Base-by-base conservation (phyloP, 2,329 filamentous ascomycete species). In the Ciborinia camelliae region DNA sequence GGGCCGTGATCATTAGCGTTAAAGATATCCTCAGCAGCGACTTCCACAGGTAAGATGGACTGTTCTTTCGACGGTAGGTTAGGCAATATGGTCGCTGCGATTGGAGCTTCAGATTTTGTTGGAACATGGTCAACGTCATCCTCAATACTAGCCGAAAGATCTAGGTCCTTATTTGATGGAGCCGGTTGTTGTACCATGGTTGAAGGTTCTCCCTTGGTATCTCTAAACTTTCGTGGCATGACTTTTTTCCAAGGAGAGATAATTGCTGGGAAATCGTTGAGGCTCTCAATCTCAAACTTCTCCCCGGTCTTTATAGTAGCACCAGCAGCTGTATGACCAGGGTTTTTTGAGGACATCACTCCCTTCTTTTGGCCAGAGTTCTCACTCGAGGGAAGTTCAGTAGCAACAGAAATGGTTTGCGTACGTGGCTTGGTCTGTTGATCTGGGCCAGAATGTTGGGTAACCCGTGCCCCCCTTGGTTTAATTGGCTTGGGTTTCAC, bases 401-500 rank as follows among this genome's bases (percentile, higher is more conserved):
- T 9, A 55, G 7, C 9, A 30, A 30, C 2, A 20, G 23, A 30
- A 15, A 9, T 20, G 14, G 41, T 26, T 6, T 41, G 23, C 45
- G 7, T 59, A 12, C 26, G 20, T 35, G 30, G 28, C 30, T 59
- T 35, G n/a, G 41, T 15, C 47, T n/a, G 37, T 47, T 23, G n/a
- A 4, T n/a, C 14, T 35, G 30, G 14, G 18, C 9, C 10, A 59
- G n/a, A 35, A 1, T 35, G 28, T 7, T 23, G 14, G 8, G 20
- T 23, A 26, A 4, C n/a, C 5, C 43, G n/a, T 26, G 14, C 28
- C 15, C 28, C 30, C 28, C 26, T 57, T 43, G 26, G n/a, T 30
- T 37, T 59, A n/a, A 9, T 26, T 10, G 41, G 8, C 14, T 39
- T 63, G n/a, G 51, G 30, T 20, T 58, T 63, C 4, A 63, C 61